A percentile compares a stretch with the other conserved stretches of the same genome.
Evolutionary conservation across 2,329 filamentous ascomycete genomes (phyloP).

Genomic region (Colletotrichum sansevieriae): DNA sequence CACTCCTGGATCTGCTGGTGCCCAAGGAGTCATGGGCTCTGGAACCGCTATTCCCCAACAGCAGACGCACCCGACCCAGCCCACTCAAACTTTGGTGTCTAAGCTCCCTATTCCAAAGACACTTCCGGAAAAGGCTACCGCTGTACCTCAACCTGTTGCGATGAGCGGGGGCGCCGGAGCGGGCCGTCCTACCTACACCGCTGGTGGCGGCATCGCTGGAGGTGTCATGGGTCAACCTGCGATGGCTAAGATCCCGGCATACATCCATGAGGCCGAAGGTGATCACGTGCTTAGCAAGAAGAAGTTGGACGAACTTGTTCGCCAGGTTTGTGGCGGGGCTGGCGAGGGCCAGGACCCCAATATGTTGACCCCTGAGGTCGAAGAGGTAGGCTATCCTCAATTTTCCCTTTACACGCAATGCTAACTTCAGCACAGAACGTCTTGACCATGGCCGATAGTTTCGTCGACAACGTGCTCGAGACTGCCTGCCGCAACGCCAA

Average conservation of each 20-base stretch:
- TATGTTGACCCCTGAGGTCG: conserved; percentile 88
- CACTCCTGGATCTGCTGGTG: conserved; percentile 48
- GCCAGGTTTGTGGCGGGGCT: conserved; percentile 89
- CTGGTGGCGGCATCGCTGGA: conserved; percentile 80
- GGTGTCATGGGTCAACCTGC: conserved; percentile 91
- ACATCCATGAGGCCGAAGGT: conserved; percentile 90
- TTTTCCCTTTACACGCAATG: background rate
- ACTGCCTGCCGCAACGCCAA: conserved; percentile 92
- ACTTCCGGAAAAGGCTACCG: conserved; percentile 75
- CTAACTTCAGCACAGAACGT: conserved; percentile 72
- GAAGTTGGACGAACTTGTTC: conserved; percentile 94
- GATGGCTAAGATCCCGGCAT: conserved; percentile 83
- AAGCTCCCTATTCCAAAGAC: conserved; percentile 89
- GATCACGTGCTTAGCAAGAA: conserved; percentile 97
- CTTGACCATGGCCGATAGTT: conserved; percentile 90
- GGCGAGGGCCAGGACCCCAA: conserved; percentile 80
- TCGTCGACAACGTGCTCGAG: conserved; percentile 91
- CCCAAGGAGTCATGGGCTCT: conserved; percentile 50
- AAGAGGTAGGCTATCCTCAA: conserved; percentile 76
- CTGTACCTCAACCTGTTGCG: conserved; percentile 79
- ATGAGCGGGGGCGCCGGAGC: conserved; percentile 73
- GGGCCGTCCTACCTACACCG: conserved; percentile 85
- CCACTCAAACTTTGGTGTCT: conserved; percentile 57
- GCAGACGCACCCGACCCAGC: conserved; percentile 63
- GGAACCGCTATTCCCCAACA: conserved; percentile 51